phyloP scores from a whole-genome alignment of 2,329 filamentous ascomycete genomes.

The Epichloe baconii region DNA sequence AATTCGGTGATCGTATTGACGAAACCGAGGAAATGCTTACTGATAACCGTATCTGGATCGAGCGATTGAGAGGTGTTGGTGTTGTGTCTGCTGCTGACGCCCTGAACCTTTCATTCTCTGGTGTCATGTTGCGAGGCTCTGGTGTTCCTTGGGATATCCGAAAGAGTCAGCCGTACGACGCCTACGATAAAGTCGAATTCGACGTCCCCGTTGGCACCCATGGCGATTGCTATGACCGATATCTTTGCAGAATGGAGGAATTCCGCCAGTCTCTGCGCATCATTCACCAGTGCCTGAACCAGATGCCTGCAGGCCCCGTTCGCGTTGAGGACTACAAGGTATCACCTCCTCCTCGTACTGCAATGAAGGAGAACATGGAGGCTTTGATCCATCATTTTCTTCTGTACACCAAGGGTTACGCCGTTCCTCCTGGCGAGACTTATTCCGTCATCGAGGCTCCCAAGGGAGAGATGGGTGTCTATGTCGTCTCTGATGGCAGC shows the following conservation, averaged over 20 bases:
- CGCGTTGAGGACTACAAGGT: conserved; percentile 99
- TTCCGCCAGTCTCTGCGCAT: conserved; percentile 97
- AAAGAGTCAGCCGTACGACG: conserved; percentile 94
- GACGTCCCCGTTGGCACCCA: conserved; percentile 94
- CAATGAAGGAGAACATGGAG: conserved; percentile 99
- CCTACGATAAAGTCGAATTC: conserved; percentile 95
- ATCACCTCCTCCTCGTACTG: conserved; percentile 81
- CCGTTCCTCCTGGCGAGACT: conserved; percentile 92
- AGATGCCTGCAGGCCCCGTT: conserved; percentile 92
- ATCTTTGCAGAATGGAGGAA: conserved; percentile 98
- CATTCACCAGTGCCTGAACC: conserved; percentile 97
- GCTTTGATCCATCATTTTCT: conserved; percentile 98
- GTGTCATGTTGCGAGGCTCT: conserved; percentile 95
- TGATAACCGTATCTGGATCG: conserved; percentile 98
- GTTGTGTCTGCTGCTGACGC: conserved; percentile 85
- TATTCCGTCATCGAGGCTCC: conserved; percentile 98
- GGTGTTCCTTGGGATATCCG: conserved; percentile 94
- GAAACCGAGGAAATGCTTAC: conserved; percentile 98
- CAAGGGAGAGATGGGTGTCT: conserved; percentile 99
- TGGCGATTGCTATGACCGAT: conserved; percentile 98
- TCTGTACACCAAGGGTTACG: conserved; percentile 96
- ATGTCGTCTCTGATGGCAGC: conserved; percentile 86
- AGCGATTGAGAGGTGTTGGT: conserved; percentile 80
- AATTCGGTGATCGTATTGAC: conserved; percentile 96
- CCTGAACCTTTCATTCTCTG: conserved; percentile 92